Evolutionary conservation across 1,284 basidiomycete genomes (phyloP), one percentile per base, ranked within the genome.

Genomic region (Schizopora paradoxa): DNA sequence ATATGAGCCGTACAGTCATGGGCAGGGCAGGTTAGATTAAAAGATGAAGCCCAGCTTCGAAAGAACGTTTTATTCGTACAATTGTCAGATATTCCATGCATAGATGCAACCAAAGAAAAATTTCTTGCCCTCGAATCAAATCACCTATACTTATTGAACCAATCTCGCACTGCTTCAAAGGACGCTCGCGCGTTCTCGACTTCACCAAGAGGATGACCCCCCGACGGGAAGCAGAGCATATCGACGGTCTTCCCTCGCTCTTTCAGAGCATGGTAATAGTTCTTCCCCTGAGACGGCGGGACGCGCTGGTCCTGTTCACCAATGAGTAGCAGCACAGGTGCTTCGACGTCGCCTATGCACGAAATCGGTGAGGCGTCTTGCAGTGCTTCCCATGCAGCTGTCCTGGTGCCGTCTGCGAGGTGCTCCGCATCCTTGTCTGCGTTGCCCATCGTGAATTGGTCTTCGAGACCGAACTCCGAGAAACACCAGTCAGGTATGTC

Each of bases 401-500:
- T 19, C 28, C 27, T 35, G n/a, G n/a, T n/a, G n/a, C n/a, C n/a
- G n/a, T n/a, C n/a, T n/a, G n/a, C n/a, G n/a, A n/a, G n/a, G n/a
- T n/a, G n/a, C n/a, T n/a, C n/a, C n/a, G n/a, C n/a, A n/a, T n/a
- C n/a, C n/a, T n/a, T n/a, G n/a, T n/a, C n/a, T n/a, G n/a, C n/a
- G n/a, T n/a, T n/a, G 0, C 68, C 67, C 47, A 82, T 61, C 54
- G 61, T 26, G 41, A 63, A 25, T 13, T 55, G 42, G 54, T 72
- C 78, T 1, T 59, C 52, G 2, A 77, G 48, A 1, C 72, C 78
- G 43, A 79, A 77, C 60, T 88, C 85, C 10, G 63, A 57, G 54
- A 70, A 80, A 32, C 75, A 74, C 85, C 85, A 88, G 55, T 88
- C 86, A 2, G 80, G 75, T 32, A 88, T 87, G 53, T 89, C 86